A percentile compares a stretch with the other conserved stretches of the same genome.
Conservation (phyloP, 345 rosid genomes). For the Viola odorata region DNA sequence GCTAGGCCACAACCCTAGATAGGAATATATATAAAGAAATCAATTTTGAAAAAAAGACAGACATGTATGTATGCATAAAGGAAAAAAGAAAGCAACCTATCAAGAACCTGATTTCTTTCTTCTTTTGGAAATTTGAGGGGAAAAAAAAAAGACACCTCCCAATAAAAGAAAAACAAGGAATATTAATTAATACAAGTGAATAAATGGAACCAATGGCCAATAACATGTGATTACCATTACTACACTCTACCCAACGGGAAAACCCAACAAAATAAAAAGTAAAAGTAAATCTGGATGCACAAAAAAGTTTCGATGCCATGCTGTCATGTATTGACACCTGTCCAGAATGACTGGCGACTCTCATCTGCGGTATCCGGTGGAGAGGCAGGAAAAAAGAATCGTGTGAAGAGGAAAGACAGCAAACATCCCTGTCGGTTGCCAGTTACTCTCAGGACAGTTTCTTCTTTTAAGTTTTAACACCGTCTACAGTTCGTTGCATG, state of each 20-base stretch:
- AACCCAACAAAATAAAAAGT: background rate
- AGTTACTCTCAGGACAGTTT: constrained; percentile 46
- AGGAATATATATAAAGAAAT: background rate
- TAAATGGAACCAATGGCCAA: constrained; percentile 14
- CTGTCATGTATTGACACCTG: constrained; percentile 34
- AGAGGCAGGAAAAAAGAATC: constrained; percentile 11
- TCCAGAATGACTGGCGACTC: constrained; percentile 34
- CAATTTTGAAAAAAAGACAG: background rate
- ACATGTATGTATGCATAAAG: background rate
- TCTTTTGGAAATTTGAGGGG: constrained; percentile 46
- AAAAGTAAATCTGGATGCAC: constrained; percentile 23
- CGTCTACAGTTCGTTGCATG: constrained; percentile 14
- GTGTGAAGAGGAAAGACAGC: constrained; percentile 28
- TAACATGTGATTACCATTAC: constrained; percentile 24
- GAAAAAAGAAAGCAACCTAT: background rate
- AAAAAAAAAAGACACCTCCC: constrained; percentile 22
- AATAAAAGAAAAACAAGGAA: constrained; percentile 36
- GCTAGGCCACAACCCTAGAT: constrained; percentile 3
- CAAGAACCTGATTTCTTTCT: constrained; percentile 54
- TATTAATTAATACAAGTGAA: constrained; percentile 10
- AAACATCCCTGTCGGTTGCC: constrained; percentile 76
- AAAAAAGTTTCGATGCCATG: constrained; percentile 13
- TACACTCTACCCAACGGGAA: constrained; percentile 1
- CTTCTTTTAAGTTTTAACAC: background rate
- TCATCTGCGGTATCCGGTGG: constrained; percentile 38